Conservation (phyloP, 768 basidiomycete genomes). For the Macrocybe gigantea region DNA sequence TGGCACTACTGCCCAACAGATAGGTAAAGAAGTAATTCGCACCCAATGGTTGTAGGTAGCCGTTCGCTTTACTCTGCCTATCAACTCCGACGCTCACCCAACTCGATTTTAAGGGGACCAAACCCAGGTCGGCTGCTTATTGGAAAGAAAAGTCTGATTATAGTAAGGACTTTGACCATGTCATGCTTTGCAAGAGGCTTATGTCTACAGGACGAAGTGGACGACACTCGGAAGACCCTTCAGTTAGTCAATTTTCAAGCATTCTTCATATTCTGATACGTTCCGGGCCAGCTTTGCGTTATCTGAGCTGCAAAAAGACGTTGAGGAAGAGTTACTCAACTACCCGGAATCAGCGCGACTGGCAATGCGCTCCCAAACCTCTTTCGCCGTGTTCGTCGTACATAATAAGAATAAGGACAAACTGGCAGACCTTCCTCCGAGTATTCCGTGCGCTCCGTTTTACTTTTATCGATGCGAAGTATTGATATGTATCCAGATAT, state of each 20-base stretch:
- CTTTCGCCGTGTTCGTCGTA: slow-evolving; percentile 91
- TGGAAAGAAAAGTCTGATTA: slow-evolving; percentile 77
- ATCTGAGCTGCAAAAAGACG: slow-evolving; percentile 84
- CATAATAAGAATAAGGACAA: slow-evolving; percentile 93
- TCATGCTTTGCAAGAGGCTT: not conserved
- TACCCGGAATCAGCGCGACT: slow-evolving; percentile 72
- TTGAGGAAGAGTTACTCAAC: slow-evolving; percentile 59
- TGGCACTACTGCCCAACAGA: slow-evolving; percentile 64
- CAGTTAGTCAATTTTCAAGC: slow-evolving; percentile 45
- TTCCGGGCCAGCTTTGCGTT: slow-evolving; percentile 68
- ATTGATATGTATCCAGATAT: slow-evolving; percentile 43
- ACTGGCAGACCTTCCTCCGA: slow-evolving; percentile 63
- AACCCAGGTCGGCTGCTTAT: slow-evolving; percentile 65
- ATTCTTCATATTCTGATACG: not conserved
- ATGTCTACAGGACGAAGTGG: slow-evolving; percentile 68
- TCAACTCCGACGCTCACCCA: slow-evolving; percentile 3
- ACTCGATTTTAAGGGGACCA: slow-evolving; percentile 40
- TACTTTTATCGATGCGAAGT: slow-evolving; percentile 1
- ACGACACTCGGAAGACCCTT: slow-evolving; percentile 85
- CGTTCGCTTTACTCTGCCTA: not conserved
- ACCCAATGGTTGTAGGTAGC: slow-evolving; percentile 90
- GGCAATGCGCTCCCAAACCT: slow-evolving; percentile 56
- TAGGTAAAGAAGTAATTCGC: slow-evolving; percentile 81
- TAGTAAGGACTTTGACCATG: slow-evolving; percentile 42
- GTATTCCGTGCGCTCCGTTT: slow-evolving; percentile 45